Conservation (phyloP, 2,329 filamentous ascomycete species). For the Dothideomycetes sp. region DNA sequence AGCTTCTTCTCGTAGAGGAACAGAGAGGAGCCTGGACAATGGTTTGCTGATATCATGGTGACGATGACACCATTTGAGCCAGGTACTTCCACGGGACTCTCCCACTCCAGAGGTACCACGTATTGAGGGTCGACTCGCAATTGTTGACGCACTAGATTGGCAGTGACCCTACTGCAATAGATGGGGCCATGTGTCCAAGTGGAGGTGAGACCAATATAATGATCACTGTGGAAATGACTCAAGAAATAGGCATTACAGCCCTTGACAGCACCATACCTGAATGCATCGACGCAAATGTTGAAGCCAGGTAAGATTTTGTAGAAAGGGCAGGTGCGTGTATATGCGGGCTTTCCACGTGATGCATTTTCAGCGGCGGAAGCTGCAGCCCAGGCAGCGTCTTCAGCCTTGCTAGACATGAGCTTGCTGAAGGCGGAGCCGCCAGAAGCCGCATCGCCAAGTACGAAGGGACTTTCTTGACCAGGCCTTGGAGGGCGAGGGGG, state of each 20-base stretch:
- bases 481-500: constrained; percentile 59
- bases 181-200: constrained; percentile 91
- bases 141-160: constrained; percentile 77
- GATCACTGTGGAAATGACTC: constrained; percentile 96
- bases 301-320: constrained; percentile 97
- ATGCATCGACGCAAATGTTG: constrained; percentile 88
- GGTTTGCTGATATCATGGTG: constrained; percentile 93
- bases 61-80: constrained; percentile 73
- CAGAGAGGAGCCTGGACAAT: constrained; percentile 88
- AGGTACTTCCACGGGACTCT: constrained; percentile 66
- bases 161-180: constrained; percentile 90
- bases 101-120: constrained; percentile 77
- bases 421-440: constrained; percentile 71
- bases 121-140: constrained; percentile 77
- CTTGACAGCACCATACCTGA: constrained; percentile 86
- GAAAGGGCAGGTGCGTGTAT: constrained; percentile 86
- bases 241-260: constrained; percentile 92
- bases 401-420: constrained; percentile 84
- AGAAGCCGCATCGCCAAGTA: constrained; percentile 32
- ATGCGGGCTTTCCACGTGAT: constrained; percentile 73
- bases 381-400: constrained; percentile 79
- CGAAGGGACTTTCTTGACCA: constrained; percentile 71
- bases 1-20: constrained; percentile 81
- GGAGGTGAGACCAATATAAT: constrained; percentile 83
- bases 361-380: constrained; percentile 71